Conservation (phyloP, 768 basidiomycete species). For the Tulasnella sp. region DNA sequence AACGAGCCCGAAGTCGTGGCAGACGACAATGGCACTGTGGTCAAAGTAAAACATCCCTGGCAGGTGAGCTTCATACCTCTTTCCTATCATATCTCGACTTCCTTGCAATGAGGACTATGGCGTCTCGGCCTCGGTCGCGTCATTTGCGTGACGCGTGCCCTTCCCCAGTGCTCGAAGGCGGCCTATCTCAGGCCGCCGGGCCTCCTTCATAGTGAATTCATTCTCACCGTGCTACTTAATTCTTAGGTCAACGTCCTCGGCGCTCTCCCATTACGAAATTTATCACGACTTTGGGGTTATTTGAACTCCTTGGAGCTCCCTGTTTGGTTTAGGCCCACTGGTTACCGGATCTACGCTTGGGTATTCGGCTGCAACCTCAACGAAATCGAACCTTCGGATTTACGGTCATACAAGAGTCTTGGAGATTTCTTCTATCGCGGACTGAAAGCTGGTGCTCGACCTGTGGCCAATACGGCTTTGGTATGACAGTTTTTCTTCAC, state of each 20-base stretch:
- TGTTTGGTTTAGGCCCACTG: slow-evolving; percentile 89
- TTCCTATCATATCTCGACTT: slow-evolving; percentile 36
- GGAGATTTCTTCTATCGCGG: slow-evolving; percentile 94
- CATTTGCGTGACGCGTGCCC: not conserved
- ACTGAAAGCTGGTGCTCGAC: slow-evolving; percentile 75
- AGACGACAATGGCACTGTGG: slow-evolving; percentile 41
- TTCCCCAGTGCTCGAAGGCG: slow-evolving; percentile 45
- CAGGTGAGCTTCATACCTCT: slow-evolving; percentile 75
- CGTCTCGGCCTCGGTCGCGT: not conserved
- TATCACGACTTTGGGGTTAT: slow-evolving; percentile 97
- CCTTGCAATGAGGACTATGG: not conserved
- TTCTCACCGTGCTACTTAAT: not conserved
- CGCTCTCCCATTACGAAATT: slow-evolving; percentile 86
- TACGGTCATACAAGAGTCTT: slow-evolving; percentile 76
- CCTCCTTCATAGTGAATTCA: not conserved
- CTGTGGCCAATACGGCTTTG: slow-evolving; percentile 69
- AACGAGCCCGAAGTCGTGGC: slow-evolving; percentile 26
- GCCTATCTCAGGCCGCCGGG: not conserved
- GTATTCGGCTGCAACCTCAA: slow-evolving; percentile 93
- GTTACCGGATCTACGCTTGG: slow-evolving; percentile 77
- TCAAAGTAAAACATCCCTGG: slow-evolving; percentile 78
- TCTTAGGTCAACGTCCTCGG: slow-evolving; percentile 90
- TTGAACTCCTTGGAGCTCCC: slow-evolving; percentile 90
- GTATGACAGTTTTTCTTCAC: slow-evolving; percentile 41
- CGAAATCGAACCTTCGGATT: slow-evolving; percentile 66